Evolutionary conservation across 164 flowering plant genomes (phyloP).

Genomic region (Magnolia sinica): DNA sequence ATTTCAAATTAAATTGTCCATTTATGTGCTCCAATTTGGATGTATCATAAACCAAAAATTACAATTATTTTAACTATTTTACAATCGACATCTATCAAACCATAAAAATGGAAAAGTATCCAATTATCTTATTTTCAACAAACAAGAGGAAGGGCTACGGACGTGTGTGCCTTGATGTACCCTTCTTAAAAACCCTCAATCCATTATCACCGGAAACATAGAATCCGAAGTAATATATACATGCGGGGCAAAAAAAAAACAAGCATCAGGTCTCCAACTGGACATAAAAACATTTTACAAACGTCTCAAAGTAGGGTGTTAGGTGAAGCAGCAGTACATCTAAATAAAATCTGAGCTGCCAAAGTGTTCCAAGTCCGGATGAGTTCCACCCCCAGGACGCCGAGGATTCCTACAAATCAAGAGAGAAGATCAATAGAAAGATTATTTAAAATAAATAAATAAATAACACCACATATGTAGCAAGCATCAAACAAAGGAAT

Average conservation of each 20-base stretch:
- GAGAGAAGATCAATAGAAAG: not conserved
- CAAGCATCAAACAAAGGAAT: not conserved
- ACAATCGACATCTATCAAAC: no score
- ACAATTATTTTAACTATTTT: no score
- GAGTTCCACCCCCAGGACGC: not conserved
- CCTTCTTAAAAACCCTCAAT: no score
- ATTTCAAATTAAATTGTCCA: no score
- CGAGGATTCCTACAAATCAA: conserved; percentile 1
- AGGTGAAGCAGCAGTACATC: not conserved
- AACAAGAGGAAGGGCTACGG: no score
- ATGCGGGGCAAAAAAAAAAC: not conserved
- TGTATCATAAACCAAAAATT: no score
- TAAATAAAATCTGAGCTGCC: not conserved
- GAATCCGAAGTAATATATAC: not conserved
- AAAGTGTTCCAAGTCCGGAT: not conserved
- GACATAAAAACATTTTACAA: not conserved
- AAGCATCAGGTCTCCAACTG: not conserved
- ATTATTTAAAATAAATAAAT: not conserved
- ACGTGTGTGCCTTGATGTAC: no score
- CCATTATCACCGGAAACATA: not conserved
- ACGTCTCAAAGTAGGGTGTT: not conserved
- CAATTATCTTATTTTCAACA: no score
- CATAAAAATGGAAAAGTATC: no score
- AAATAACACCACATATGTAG: not conserved
- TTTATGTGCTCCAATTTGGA: no score